These are phyloP conservation scores for Thymus mandschuricus DNA, from an alignment of 257 asterid species.

Conservation along the genomic window DNA sequence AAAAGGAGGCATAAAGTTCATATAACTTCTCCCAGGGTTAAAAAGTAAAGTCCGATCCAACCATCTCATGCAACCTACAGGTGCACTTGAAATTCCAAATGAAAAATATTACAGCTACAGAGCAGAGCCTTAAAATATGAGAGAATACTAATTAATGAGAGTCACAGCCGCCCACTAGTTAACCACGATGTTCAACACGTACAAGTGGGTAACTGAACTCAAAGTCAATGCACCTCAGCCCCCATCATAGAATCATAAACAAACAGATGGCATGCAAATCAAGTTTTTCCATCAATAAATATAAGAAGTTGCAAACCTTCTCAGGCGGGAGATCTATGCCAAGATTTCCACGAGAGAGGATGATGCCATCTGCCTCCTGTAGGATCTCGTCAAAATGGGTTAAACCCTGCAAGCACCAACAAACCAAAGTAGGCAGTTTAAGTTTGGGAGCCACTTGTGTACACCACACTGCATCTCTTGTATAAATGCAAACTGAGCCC, in stretches of 20 bases:
- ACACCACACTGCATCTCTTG: slow-evolving; percentile 1
- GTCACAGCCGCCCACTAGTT: neutral
- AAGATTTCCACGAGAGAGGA: slow-evolving; percentile 88
- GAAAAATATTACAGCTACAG: neutral
- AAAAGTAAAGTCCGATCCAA: neutral
- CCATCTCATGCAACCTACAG: neutral
- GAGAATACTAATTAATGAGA: neutral
- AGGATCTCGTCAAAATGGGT: slow-evolving; percentile 90
- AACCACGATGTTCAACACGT: too few species aligned
- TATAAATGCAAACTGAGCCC: neutral
- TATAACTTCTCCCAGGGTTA: neutral
- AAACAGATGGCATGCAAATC: neutral
- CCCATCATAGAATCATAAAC: neutral
- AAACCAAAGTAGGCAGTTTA: slow-evolving; percentile 17
- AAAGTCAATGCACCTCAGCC: neutral
- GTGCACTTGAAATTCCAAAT: neutral
- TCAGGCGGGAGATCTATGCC: slow-evolving; percentile 95
- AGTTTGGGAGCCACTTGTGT: slow-evolving; percentile 8
- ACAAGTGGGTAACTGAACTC: neutral
- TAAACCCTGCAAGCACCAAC: slow-evolving; percentile 59
- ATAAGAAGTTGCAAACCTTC: slow-evolving; percentile 55
- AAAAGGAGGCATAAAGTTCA: neutral
- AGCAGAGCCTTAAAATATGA: slow-evolving; percentile 3
- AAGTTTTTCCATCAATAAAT: neutral
- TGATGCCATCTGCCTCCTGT: slow-evolving; percentile 88